Evolutionary conservation across 2,329 filamentous ascomycete species (phyloP).

Genomic region (Pseudocercospora cruenta): DNA sequence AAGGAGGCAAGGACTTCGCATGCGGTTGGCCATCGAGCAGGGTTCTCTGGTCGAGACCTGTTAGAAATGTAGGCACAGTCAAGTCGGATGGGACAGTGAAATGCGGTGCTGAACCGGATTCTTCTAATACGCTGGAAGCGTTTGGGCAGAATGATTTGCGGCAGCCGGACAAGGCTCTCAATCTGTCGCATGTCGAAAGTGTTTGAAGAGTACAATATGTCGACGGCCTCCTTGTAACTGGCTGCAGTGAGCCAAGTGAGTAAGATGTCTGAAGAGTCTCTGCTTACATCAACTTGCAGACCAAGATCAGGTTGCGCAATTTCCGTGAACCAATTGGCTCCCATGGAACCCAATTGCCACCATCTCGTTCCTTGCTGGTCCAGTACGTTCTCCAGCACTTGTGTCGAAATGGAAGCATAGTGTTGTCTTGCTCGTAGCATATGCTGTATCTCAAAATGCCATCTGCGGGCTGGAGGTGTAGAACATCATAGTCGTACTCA

Average conservation of each 20-base stretch:
- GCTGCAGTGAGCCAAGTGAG: not conserved
- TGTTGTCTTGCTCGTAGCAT: constrained; percentile 2
- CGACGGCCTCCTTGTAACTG: not conserved
- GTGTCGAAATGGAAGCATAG: constrained; percentile 1
- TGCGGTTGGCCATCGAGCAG: too few species aligned
- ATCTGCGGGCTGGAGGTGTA: constrained; percentile 11
- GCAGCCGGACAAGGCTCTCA: not conserved
- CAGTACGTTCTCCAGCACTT: constrained; percentile 5
- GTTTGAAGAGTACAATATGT: not conserved
- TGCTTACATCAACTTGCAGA: constrained; percentile 11
- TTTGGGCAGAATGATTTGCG: not conserved
- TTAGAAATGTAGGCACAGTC: not conserved
- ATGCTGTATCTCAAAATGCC: not conserved
- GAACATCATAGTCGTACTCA: constrained; percentile 10
- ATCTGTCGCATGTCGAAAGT: not conserved
- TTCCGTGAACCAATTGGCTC: not conserved
- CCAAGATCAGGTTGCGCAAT: not conserved
- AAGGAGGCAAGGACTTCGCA: too few species aligned
- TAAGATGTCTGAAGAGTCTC: not conserved
- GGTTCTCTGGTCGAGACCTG: too few species aligned
- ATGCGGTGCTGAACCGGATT: constrained; percentile 3
- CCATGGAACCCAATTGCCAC: not conserved
- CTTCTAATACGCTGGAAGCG: not conserved
- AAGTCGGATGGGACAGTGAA: not conserved
- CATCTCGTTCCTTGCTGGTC: not conserved